phyloP scores from a whole-genome alignment of 495 filamentous ascomycete species.

The Xylaria flabelliformis region DNA sequence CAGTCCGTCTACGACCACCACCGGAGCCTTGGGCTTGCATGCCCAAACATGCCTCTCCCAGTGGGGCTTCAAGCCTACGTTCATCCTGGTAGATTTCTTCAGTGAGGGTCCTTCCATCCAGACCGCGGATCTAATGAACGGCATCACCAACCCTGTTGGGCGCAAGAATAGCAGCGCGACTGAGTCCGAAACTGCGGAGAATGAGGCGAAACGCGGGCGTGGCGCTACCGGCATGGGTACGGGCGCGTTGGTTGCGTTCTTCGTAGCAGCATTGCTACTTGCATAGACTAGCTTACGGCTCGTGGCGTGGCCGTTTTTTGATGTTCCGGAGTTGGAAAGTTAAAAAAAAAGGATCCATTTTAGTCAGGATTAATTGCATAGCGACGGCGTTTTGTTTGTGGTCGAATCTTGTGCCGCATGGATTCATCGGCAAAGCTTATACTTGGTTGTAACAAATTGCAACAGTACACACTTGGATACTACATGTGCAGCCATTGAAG shows the following conservation, averaged over 20 bases:
- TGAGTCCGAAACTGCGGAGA: constrained; percentile 21
- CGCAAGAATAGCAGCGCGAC: constrained; percentile 33
- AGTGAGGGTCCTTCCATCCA: constrained; percentile 65
- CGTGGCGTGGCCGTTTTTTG: background rate
- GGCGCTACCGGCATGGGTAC: constrained; percentile 26
- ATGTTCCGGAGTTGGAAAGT: background rate
- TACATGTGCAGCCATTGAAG: background rate
- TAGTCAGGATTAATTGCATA: constrained; percentile 31
- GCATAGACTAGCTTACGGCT: constrained; percentile 22
- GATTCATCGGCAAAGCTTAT: background rate
- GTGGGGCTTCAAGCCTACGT: constrained; percentile 62
- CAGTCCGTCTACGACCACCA: constrained; percentile 44
- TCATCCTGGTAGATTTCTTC: constrained; percentile 72
- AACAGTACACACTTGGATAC: background rate
- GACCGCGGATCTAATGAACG: constrained; percentile 65
- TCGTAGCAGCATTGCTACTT: constrained; percentile 39
- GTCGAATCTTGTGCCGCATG: background rate
- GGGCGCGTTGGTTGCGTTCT: constrained; percentile 42
- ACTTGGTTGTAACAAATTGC: background rate
- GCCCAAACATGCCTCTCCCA: constrained; percentile 56
- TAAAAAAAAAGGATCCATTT: background rate
- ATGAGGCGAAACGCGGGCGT: constrained; percentile 23
- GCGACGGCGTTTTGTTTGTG: constrained; percentile 38
- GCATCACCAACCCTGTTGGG: constrained; percentile 49
- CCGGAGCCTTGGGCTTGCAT: constrained; percentile 66